A percentile compares a stretch with the other conserved stretches of the same genome.
Conservation (phyloP, 2,329 filamentous ascomycete species). For the Orbilia quercus region DNA sequence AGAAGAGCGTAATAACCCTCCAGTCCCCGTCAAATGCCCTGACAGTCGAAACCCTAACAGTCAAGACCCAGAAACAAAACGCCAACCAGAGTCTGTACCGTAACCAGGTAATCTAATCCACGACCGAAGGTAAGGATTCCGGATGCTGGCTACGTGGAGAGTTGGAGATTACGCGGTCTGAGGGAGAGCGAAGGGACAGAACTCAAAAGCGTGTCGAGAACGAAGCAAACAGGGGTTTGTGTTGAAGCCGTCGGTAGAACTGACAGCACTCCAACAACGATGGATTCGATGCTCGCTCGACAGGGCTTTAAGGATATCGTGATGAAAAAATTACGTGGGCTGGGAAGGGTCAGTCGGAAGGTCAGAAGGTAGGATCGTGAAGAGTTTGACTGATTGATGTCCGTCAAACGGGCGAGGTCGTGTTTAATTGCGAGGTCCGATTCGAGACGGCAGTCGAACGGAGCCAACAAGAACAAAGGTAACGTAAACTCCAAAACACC, state of each 20-base stretch:
- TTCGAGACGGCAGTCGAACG: constrained; percentile 22
- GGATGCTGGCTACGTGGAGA: background rate
- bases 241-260: constrained; percentile 33
- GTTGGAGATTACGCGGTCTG: constrained; percentile 34
- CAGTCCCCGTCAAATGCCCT: constrained; percentile 29
- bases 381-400: constrained; percentile 10
- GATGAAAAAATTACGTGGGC: background rate
- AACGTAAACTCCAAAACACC: no score
- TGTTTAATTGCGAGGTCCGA: constrained; percentile 33
- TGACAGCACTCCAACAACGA: background rate
- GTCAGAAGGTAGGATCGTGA: background rate
- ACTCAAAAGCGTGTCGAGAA: constrained; percentile 32
- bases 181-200: constrained; percentile 17
- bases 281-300: no score
- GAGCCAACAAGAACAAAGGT: constrained; percentile 8
- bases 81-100: background rate
- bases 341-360: no score
- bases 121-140: background rate
- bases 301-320: no score
- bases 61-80: no score
- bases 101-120: background rate
- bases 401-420: constrained; percentile 25
- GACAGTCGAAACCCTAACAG: constrained; percentile 18
- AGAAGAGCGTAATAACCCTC: constrained; percentile 33
- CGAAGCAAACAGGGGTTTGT: constrained; percentile 35